These are phyloP conservation scores for Pseudohyphozyma bogoriensis DNA, from an alignment of 768 basidiomycete species.

Conservation along the genomic window DNA sequence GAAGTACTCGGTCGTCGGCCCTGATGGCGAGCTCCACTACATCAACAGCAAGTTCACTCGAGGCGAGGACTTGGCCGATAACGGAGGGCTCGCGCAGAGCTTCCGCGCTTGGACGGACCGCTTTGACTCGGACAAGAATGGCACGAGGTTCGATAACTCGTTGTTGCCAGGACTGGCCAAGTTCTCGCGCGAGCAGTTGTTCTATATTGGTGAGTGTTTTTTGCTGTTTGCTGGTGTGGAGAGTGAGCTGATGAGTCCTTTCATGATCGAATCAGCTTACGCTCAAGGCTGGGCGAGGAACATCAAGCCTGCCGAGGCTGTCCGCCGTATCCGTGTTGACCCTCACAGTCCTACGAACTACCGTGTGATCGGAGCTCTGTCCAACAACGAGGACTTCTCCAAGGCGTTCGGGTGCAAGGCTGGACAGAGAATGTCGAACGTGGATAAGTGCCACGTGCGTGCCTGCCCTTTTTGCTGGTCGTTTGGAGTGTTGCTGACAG, in stretches of 20 bases:
- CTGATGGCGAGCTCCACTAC: constrained; percentile 68
- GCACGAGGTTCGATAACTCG: constrained; percentile 26
- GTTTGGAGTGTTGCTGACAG: too few relatives aligned
- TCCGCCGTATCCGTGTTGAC: constrained; percentile 19
- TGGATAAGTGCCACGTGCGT: not conserved
- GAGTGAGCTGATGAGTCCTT: not conserved
- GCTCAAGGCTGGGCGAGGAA: constrained; percentile 30
- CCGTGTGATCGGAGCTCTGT: constrained; percentile 6
- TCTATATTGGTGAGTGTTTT: constrained; percentile 29
- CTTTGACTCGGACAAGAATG: constrained; percentile 10
- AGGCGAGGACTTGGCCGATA: constrained; percentile 84
- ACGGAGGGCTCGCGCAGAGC: constrained; percentile 64
- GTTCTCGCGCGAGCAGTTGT: constrained; percentile 32
- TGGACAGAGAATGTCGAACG: not conserved
- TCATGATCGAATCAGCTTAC: constrained; percentile 6
- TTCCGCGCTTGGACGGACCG: constrained; percentile 76
- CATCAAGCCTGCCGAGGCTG: constrained; percentile 23
- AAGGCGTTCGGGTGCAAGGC: constrained; percentile 1
- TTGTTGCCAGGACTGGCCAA: constrained; percentile 29
- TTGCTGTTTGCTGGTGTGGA: not conserved
- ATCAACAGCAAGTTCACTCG: constrained; percentile 70
- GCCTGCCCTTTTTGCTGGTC: too few relatives aligned
- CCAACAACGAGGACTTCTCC: not conserved
- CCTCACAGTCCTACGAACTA: constrained; percentile 27
- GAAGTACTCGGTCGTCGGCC: constrained; percentile 74